phyloP scores from a whole-genome alignment of 352 stramenopile genomes.

The Globisporangium parvum region DNA sequence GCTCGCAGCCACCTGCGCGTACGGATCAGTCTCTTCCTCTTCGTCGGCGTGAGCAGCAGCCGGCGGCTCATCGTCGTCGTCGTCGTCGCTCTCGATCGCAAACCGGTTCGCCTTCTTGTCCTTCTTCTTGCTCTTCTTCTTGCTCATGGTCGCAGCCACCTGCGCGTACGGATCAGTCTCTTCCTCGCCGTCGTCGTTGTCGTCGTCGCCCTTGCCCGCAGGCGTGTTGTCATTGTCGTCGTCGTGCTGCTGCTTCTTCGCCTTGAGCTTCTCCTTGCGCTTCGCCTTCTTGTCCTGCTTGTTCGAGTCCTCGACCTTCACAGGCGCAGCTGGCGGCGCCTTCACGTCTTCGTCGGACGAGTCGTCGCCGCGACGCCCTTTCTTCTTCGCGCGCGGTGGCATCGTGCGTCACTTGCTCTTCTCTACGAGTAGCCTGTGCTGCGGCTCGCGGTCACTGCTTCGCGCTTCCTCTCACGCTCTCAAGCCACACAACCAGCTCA shows the following conservation, averaged over 20 bases:
- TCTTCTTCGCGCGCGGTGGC: constrained; percentile 72
- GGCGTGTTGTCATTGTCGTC: constrained; percentile 37
- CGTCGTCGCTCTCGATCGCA: constrained; percentile 31
- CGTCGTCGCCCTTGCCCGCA: constrained; percentile 19
- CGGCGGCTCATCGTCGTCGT: constrained; percentile 28
- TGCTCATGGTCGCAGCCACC: constrained; percentile 39
- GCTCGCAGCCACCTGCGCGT: constrained; percentile 30
- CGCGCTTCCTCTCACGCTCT: too few relatives aligned
- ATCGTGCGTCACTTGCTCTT: constrained; percentile 20
- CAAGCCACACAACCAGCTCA: too few relatives aligned
- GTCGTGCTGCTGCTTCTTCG: constrained; percentile 47
- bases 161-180: constrained; percentile 49
- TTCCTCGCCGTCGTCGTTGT: constrained; percentile 30
- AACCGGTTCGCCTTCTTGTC: constrained; percentile 34
- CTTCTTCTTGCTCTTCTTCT: constrained; percentile 76
- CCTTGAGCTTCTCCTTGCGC: constrained; percentile 73
- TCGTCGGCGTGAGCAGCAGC: constrained; percentile 6
- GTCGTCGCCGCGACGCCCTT: constrained; percentile 64
- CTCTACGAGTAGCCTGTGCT: neutral
- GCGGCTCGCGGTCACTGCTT: neutral
- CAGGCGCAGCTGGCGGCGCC: constrained; percentile 18
- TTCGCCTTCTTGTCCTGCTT: constrained; percentile 73
- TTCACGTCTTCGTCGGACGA: constrained; percentile 60
- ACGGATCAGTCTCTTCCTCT: constrained; percentile 26
- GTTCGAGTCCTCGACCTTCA: constrained; percentile 18